phyloP scores from a whole-genome alignment of 164 flowering plant genomes.

The Piper betle region DNA sequence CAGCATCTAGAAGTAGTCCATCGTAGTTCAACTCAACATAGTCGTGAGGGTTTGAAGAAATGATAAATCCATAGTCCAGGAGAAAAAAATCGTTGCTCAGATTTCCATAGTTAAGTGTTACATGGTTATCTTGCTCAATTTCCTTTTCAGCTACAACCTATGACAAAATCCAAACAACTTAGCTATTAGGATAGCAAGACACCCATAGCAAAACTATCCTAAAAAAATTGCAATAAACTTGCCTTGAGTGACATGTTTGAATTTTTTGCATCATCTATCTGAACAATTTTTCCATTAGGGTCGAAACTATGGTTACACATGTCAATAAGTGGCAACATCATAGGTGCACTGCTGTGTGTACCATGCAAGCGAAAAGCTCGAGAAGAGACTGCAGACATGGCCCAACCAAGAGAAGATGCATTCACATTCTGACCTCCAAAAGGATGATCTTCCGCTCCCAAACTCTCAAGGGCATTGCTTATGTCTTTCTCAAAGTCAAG shows the following conservation, averaged over 20 bases:
- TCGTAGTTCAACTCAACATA: slow-evolving; percentile 79
- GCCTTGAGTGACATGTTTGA: slow-evolving; percentile 54
- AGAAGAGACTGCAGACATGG: slow-evolving; percentile 93
- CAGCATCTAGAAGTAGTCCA: slow-evolving; percentile 76
- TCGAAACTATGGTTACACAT: slow-evolving; percentile 89
- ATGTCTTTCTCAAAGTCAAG: slow-evolving; percentile 72
- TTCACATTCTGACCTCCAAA: slow-evolving; percentile 65
- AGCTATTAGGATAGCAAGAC: neutral
- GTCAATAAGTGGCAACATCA: slow-evolving; percentile 49
- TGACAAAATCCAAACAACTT: slow-evolving; percentile 18
- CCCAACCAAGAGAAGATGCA: slow-evolving; percentile 95
- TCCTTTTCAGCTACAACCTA: slow-evolving; percentile 72
- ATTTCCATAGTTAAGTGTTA: slow-evolving; percentile 72
- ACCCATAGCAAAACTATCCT: neutral
- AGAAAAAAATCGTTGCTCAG: slow-evolving; percentile 79
- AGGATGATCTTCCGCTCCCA: slow-evolving; percentile 48
- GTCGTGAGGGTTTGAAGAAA: slow-evolving; percentile 72
- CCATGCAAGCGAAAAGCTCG: slow-evolving; percentile 86
- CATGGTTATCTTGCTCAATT: slow-evolving; percentile 37
- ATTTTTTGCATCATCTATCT: slow-evolving; percentile 34
- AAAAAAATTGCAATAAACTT: slow-evolving; percentile 19
- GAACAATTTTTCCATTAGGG: slow-evolving; percentile 79
- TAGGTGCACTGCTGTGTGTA: slow-evolving; percentile 30
- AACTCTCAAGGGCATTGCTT: slow-evolving; percentile 27
- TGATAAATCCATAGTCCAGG: slow-evolving; percentile 83